These are phyloP conservation scores for Wallacemonas sp. DNA, from an alignment of 208 protist species.

Conservation along the genomic window DNA sequence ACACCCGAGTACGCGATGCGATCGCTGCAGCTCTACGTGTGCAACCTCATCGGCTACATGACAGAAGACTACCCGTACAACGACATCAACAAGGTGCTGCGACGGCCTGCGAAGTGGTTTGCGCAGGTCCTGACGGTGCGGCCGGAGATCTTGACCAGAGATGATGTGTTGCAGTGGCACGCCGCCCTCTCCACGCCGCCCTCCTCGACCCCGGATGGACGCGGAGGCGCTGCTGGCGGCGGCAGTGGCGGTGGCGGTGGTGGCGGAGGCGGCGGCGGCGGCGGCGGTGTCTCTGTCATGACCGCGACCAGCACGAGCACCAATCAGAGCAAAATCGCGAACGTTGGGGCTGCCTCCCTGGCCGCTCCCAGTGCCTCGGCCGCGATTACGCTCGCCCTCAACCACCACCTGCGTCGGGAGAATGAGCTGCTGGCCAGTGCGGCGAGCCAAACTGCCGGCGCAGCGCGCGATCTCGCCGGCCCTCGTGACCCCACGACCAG, in stretches of 20 bases:
- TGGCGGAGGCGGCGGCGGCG: neutral
- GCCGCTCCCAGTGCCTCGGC: neutral
- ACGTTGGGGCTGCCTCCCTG: neutral
- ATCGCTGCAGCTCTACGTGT: constrained; percentile 76
- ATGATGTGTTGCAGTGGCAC: constrained; percentile 38
- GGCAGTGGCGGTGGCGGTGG: neutral
- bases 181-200: neutral
- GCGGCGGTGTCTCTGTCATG: neutral
- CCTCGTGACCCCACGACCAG: constrained; percentile 18
- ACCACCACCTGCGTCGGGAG: constrained; percentile 33
- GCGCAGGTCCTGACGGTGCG: constrained; percentile 80
- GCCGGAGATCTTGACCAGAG: constrained; percentile 62
- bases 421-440: constrained; percentile 30
- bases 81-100: constrained; percentile 84
- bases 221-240: neutral
- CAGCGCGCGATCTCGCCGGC: neutral
- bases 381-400: constrained; percentile 10
- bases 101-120: constrained; percentile 71
- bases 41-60: constrained; percentile 84
- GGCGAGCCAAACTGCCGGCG: constrained; percentile 1
- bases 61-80: constrained; percentile 84
- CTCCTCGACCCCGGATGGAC: too few species aligned
- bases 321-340: constrained; percentile 10
- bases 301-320: constrained; percentile 12
- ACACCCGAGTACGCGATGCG: constrained; percentile 68